Evolutionary conservation across 352 stramenopile genomes (phyloP).

Genomic region (Pythium insidiosum): DNA sequence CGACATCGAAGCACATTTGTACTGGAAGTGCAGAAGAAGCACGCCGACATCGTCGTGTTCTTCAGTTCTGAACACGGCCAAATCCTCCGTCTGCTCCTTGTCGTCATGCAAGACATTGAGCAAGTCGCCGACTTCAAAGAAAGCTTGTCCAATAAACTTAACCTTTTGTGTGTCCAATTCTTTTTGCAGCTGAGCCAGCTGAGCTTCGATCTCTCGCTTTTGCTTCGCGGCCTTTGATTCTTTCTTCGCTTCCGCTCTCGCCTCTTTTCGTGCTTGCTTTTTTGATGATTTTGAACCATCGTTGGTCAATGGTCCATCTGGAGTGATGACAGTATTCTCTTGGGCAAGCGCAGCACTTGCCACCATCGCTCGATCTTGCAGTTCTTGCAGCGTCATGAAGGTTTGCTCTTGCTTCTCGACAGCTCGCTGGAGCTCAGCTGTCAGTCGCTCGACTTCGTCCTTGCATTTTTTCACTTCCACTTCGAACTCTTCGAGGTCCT

Average conservation of each 20-base stretch:
- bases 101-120: conserved; percentile 39
- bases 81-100: conserved; percentile 26
- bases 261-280: neutral
- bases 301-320: neutral
- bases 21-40: conserved; percentile 32
- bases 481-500: conserved; percentile 30
- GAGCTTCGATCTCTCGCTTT: too few relatives aligned
- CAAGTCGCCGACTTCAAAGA: conserved; percentile 32
- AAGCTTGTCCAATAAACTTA: conserved; percentile 33
- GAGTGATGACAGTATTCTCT: neutral
- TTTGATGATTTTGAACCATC: neutral
- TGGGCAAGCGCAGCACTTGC: neutral
- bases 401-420: neutral
- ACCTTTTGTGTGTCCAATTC: conserved; percentile 10
- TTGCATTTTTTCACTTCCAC: conserved; percentile 11
- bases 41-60: conserved; percentile 28
- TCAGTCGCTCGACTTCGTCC: neutral
- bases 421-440: neutral
- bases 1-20: conserved; percentile 33
- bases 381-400: neutral
- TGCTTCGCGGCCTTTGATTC: too few relatives aligned
- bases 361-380: neutral
- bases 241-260: neutral
- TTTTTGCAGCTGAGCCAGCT: conserved; percentile 3
- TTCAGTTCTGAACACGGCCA: conserved; percentile 26